These are phyloP conservation scores for Santalum album DNA, from an alignment of 164 flowering plant genomes.

Conservation along the genomic window DNA sequence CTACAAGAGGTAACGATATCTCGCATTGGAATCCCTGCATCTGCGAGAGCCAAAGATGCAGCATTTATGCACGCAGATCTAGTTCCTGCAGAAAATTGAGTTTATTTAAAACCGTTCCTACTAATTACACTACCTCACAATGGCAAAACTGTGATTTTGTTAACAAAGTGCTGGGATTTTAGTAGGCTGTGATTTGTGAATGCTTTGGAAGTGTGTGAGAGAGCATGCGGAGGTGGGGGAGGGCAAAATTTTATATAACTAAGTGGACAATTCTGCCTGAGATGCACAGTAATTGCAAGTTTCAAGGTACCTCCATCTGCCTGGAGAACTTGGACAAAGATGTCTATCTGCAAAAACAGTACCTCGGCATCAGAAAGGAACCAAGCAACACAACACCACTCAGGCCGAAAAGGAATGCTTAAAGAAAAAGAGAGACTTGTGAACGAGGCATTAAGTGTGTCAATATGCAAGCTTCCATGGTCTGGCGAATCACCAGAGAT, in stretches of 20 bases:
- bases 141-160: too few species aligned
- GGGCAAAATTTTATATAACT: not conserved
- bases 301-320: constrained; percentile 87
- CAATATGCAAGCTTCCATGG: constrained; percentile 94
- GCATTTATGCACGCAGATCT: constrained; percentile 99
- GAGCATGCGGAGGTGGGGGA: not conserved
- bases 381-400: not conserved
- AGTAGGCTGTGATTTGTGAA: too few species aligned
- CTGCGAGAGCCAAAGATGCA: constrained; percentile 96
- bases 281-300: not conserved
- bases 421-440: constrained; percentile 38
- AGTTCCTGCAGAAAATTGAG: constrained; percentile 48
- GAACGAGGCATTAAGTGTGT: constrained; percentile 92
- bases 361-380: not conserved
- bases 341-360: constrained; percentile 64
- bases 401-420: not conserved
- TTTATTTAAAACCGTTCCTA: too few species aligned
- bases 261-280: too few species aligned
- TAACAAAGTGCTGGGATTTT: too few species aligned
- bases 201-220: too few species aligned
- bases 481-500: constrained; percentile 89
- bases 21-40: constrained; percentile 97
- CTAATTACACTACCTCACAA: too few species aligned
- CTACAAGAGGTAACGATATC: constrained; percentile 90
- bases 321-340: constrained; percentile 95